Evolutionary conservation across 768 basidiomycete species (phyloP), one percentile per base, ranked within the genome.

Genomic region (Polyporus arcularius): DNA sequence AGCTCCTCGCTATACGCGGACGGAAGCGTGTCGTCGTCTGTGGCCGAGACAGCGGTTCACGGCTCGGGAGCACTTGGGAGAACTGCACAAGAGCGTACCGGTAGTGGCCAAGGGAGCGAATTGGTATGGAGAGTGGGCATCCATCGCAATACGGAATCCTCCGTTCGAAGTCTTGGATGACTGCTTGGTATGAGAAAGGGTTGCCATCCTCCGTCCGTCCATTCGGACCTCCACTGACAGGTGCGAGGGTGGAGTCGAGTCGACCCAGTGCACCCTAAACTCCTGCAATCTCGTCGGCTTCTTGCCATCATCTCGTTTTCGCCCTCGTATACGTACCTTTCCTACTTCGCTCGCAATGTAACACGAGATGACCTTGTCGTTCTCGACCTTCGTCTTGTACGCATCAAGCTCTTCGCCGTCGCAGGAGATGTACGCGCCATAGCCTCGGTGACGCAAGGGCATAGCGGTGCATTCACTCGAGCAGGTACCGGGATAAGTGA

Each of bases 171-270:
- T 21, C 21, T 57, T 64, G n/a, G 46, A 46, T 4, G 62, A 53
- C 1, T 41, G 55, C 47, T 51, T 64, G 55, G 21, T 47, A 26
- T 57, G 60, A n/a, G 53, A 58, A 5, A 51, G 18, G 7, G 57
- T 48, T 4, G 56, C 61, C 58, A 65, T 64, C n/a, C 60, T 52
- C 15, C 55, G 46, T 2, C 67, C 67, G 42, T 66, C 67, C 60
- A 62, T 56, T 26, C 57, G 47, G 15, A 65, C 45, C 11, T 64
- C 61, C 15, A 62, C 52, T 9, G 65, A 62, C 15, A 58, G 40
- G 30, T 59, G 64, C 3, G 40, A 41, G 47, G 62, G 58, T 18
- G 57, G 57, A 40, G 60, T 52, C 30, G 62, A 59, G 49, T 63
- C 62, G 4, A 63, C 38, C 67, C 67, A 67, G 38, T 63, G 55